Conservation (phyloP, 2,329 filamentous ascomycete genomes). For the Nemania sp. region DNA sequence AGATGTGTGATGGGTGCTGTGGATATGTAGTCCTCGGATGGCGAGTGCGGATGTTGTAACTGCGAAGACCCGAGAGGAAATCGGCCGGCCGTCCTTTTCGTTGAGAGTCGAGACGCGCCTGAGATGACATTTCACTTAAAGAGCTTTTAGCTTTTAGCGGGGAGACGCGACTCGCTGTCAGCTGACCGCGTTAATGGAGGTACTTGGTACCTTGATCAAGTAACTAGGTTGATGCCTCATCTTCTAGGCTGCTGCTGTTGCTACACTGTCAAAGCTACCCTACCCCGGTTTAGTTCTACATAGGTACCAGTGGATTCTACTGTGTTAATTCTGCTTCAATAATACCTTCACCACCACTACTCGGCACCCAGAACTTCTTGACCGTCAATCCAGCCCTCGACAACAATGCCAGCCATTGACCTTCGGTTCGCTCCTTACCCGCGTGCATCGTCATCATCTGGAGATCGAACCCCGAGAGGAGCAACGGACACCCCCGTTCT, state of each 20-base stretch:
- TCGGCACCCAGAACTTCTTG: neutral
- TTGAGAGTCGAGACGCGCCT: neutral
- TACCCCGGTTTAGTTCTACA: too few relatives aligned
- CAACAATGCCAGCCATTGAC: neutral
- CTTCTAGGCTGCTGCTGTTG: too few relatives aligned
- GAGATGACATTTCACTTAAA: neutral
- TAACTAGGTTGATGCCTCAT: too few relatives aligned
- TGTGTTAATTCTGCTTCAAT: neutral
- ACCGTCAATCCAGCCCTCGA: neutral
- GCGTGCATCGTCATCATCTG: neutral
- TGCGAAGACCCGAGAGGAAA: too few relatives aligned
- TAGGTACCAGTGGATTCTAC: too few relatives aligned
- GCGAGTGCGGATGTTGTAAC: too few relatives aligned
- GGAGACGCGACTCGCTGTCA: constrained; percentile 43
- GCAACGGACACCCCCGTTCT: neutral
- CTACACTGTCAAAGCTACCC: too few relatives aligned
- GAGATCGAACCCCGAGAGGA: neutral
- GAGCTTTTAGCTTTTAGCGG: constrained; percentile 21
- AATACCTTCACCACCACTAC: neutral
- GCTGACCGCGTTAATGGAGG: constrained; percentile 44
- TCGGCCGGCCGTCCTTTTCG: too few relatives aligned
- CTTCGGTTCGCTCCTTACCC: neutral
- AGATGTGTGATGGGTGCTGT: neutral
- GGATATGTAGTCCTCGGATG: neutral
- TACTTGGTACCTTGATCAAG: too few relatives aligned